Conservation (phyloP, 345 rosid genomes). For the Populus davidiana region DNA sequence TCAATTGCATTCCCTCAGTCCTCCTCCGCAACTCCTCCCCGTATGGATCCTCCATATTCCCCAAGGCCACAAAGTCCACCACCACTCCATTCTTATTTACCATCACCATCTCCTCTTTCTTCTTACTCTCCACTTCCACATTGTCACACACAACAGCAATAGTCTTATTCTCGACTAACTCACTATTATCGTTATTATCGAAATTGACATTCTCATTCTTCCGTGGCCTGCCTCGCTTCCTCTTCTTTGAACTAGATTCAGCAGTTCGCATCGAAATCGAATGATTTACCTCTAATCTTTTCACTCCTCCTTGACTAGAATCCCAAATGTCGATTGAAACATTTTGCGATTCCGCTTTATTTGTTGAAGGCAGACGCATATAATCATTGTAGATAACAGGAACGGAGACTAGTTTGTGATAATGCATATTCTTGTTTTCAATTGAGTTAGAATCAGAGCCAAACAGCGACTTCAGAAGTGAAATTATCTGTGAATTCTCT, state of each 20-base stretch:
- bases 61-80: slow-evolving; percentile 34
- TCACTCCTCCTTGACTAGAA: background rate
- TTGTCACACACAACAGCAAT: background rate
- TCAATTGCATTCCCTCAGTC: slow-evolving; percentile 43
- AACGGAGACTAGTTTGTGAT: slow-evolving; percentile 32
- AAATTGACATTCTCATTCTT: slow-evolving; percentile 7
- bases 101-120: background rate
- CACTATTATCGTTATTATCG: background rate
- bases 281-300: background rate
- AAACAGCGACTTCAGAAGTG: slow-evolving; percentile 61
- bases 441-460: slow-evolving; percentile 10
- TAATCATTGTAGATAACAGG: slow-evolving; percentile 26
- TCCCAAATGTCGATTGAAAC: slow-evolving; percentile 23
- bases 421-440: slow-evolving; percentile 7
- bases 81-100: slow-evolving; percentile 18
- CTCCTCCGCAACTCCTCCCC: slow-evolving; percentile 57
- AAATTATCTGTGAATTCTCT: slow-evolving; percentile 46
- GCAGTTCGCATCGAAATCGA: background rate
- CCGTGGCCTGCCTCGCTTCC: slow-evolving; percentile 19
- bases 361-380: slow-evolving; percentile 6
- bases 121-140: slow-evolving; percentile 2
- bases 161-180: slow-evolving; percentile 2
- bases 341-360: slow-evolving; percentile 11
- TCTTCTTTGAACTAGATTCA: slow-evolving; percentile 3
- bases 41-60: slow-evolving; percentile 39